A percentile compares a stretch with the other conserved stretches of the same genome.
Conservation (phyloP, 139 green algal species). For the Chlorella sp. region DNA sequence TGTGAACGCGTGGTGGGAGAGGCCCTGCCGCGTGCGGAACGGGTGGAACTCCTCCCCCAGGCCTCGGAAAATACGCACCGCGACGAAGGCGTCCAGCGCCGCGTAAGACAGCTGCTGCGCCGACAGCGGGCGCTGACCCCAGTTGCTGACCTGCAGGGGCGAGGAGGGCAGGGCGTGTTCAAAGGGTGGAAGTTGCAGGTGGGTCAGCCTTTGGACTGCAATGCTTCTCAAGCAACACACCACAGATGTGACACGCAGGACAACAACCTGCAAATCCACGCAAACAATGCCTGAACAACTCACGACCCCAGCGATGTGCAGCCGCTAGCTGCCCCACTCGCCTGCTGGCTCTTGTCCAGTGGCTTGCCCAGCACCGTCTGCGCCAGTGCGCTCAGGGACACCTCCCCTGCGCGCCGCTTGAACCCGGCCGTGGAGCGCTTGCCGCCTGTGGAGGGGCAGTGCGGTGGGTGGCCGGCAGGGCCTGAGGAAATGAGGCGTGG, state of each 20-base stretch:
- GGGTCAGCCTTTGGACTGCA: too few relatives aligned
- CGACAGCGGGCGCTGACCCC: slow-evolving; percentile 69
- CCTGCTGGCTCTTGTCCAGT: slow-evolving; percentile 59
- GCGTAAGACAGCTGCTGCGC: slow-evolving; percentile 71
- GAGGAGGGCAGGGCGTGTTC: not conserved
- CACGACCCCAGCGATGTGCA: too few relatives aligned
- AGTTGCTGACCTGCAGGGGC: slow-evolving; percentile 68
- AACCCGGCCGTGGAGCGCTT: slow-evolving; percentile 28
- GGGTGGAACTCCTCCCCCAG: slow-evolving; percentile 22
- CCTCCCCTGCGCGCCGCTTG: slow-evolving; percentile 13
- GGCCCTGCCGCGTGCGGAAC: slow-evolving; percentile 5
- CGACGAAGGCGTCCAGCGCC: slow-evolving; percentile 64
- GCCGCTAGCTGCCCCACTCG: not conserved
- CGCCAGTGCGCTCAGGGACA: slow-evolving; percentile 62
- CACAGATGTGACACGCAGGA: too few relatives aligned
- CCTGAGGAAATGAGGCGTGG: too few relatives aligned
- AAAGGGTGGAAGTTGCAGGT: too few relatives aligned
- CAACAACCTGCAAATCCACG: too few relatives aligned
- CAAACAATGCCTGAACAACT: too few relatives aligned
- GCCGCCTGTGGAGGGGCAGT: not conserved
- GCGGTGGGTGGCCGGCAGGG: too few relatives aligned
- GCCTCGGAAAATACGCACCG: slow-evolving; percentile 38
- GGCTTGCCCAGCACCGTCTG: slow-evolving; percentile 62
- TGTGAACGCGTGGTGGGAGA: slow-evolving; percentile 12
- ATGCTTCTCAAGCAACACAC: too few relatives aligned